Evolutionary conservation across 768 basidiomycete species (phyloP), one percentile per base, ranked within the genome.

Genomic region (Boletus patriciae): DNA sequence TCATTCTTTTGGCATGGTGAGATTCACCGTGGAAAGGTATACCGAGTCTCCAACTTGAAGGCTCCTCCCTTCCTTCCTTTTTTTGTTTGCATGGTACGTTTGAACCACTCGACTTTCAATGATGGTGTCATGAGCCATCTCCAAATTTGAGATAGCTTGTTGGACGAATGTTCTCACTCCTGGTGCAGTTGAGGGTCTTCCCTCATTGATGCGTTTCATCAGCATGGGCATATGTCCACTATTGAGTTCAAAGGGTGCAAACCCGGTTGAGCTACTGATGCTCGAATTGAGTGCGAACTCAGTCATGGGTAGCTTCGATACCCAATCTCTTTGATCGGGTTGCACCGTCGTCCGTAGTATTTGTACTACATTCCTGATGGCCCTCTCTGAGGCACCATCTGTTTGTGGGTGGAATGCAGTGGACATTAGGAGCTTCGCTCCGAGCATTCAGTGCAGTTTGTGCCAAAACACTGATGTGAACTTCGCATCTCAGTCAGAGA

Each of bases 391-490:
- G 7, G 38, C 2, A 4, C 52, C 25, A 19, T 55, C 52, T 6
- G 45, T 54, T 16, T 58, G 36, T 0, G 50, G 59, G 43, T 63
- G 52, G 15, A 55, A 59, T 5, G 45, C 52, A 43, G 37, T 36
- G 2, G 34, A 36, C 34, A 36, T 36, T 1, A 36, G 34, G 4
- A 59, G 37, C 29, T 61, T 56, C 2, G 49, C 43, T 21, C 53
- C 61, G 1, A 62, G 55, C 13, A 64, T 46, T 5, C 47, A 3
- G 46, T 61, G 58, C 2, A 65, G 50, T 9, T 55, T 38, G 7
- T n/a, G 21, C 63, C 59, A 64, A 44, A 75, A 74, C 1, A 6
- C 25, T 2, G 61, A 66, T 5, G 69, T 75, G 56, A 74, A 75
- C 13, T 66, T 58, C 1, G 65, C 45, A 41, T 71, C 73, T 9